These are phyloP conservation scores for Parasarocladium wereldwijsianum DNA, from an alignment of 2,329 filamentous ascomycete genomes.

Conservation along the genomic window DNA sequence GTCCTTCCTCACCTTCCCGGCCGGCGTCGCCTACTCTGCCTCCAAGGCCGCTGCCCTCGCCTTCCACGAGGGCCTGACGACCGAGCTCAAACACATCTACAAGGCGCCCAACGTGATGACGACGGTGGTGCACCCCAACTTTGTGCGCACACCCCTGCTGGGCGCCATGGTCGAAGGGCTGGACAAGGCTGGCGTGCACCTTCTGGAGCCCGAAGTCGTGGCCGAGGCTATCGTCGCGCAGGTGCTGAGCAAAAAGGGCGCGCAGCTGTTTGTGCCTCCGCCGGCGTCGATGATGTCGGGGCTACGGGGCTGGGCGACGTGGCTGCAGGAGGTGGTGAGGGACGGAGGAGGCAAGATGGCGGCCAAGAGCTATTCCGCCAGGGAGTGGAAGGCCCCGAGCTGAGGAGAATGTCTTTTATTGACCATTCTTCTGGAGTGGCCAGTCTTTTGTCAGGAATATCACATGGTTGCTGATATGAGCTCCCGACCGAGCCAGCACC, in stretches of 20 bases:
- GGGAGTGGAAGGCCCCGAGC: not conserved
- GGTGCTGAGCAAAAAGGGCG: conserved; percentile 24
- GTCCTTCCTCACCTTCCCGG: conserved; percentile 39
- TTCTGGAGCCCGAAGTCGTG: conserved; percentile 17
- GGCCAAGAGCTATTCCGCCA: not conserved
- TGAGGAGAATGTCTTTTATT: no score
- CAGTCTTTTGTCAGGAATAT: no score
- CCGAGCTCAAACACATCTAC: conserved; percentile 40
- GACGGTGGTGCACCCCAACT: conserved; percentile 39
- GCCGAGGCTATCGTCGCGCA: conserved; percentile 24
- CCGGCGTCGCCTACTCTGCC: conserved; percentile 48
- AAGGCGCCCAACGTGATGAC: conserved; percentile 46
- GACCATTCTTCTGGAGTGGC: no score
- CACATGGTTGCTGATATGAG: no score
- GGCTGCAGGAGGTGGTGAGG: conserved; percentile 10
- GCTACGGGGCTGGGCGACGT: conserved; percentile 20
- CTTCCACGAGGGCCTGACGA: conserved; percentile 47
- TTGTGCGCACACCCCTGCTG: conserved; percentile 7
- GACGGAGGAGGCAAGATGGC: conserved; percentile 2
- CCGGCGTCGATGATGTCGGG: conserved; percentile 8
- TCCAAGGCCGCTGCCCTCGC: conserved; percentile 47
- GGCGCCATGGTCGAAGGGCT: conserved; percentile 13
- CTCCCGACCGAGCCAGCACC: no score
- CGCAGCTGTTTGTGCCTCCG: conserved; percentile 24
- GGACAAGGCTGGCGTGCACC: conserved; percentile 8